Evolutionary conservation across 2,329 filamentous ascomycete species (phyloP).

Genomic region (Sphaerulina vaccinii): DNA sequence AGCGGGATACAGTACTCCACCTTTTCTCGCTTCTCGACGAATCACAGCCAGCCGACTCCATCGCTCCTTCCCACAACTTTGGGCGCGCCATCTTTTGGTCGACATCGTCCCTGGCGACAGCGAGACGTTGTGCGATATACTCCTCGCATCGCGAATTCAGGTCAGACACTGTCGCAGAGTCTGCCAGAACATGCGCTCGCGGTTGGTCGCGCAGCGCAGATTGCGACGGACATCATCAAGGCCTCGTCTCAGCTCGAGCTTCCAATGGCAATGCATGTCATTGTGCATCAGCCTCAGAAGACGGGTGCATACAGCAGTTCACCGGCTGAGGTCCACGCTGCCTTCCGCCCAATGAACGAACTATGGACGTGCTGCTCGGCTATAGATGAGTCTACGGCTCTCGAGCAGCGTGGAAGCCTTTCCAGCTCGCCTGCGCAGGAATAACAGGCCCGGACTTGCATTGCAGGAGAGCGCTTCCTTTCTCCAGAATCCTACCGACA

Average conservation of each 20-base stretch:
- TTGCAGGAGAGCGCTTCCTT: slow-evolving; percentile 1
- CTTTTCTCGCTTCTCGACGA: too few relatives aligned
- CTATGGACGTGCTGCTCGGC: slow-evolving; percentile 8
- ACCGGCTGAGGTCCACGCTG: slow-evolving; percentile 14
- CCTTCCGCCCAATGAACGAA: slow-evolving; percentile 15
- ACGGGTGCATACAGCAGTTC: slow-evolving; percentile 25
- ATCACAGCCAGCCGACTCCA: too few relatives aligned
- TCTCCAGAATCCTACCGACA: slow-evolving; percentile 1
- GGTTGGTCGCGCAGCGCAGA: not conserved
- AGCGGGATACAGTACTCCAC: too few relatives aligned
- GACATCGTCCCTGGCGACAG: slow-evolving; percentile 1
- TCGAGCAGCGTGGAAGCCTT: slow-evolving; percentile 5
- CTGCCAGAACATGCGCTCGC: not conserved
- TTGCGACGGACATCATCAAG: not conserved
- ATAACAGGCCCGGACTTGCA: slow-evolving; percentile 2
- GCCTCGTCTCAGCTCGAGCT: slow-evolving; percentile 3
- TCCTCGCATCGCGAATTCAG: slow-evolving; percentile 5
- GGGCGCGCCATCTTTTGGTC: not conserved
- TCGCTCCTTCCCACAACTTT: not conserved
- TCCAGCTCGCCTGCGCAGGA: slow-evolving; percentile 4
- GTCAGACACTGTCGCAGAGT: slow-evolving; percentile 18
- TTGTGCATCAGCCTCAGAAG: slow-evolving; percentile 16
- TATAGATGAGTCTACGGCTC: slow-evolving; percentile 1
- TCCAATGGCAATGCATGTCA: slow-evolving; percentile 11
- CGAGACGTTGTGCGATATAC: not conserved